phyloP scores from a whole-genome alignment of 2,329 filamentous ascomycete species.

The Endothia cerciana region DNA sequence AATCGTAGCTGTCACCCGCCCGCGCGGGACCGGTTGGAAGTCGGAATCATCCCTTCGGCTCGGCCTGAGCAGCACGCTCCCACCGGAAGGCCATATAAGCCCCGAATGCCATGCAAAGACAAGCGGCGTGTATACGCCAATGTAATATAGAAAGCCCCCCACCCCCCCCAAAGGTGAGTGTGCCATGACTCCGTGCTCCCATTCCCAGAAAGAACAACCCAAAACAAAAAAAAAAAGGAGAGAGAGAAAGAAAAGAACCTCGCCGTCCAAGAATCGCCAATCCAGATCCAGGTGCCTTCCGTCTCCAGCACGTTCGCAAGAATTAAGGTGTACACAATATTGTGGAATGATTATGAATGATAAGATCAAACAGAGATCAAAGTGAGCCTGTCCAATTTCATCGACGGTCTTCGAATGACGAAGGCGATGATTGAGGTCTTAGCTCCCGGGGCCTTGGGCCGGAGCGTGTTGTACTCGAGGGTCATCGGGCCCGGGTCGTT shows the following conservation, averaged over 20 bases:
- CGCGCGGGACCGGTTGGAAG: no score
- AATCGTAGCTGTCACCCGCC: background rate
- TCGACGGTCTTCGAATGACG: background rate
- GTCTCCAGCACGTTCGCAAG: conserved; percentile 4
- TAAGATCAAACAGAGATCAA: background rate
- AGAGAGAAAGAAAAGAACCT: background rate
- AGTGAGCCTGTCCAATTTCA: background rate
- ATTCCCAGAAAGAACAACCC: background rate
- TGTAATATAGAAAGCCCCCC: conserved; percentile 7
- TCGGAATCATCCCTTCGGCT: no score
- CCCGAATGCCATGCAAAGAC: conserved; percentile 12
- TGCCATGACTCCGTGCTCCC: conserved; percentile 10
- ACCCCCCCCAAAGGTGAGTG: no score
- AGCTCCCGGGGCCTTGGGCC: background rate
- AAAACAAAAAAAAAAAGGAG: background rate
- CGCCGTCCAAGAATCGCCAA: conserved; percentile 26
- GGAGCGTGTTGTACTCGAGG: background rate
- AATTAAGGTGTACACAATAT: conserved; percentile 29
- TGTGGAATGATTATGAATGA: conserved; percentile 23
- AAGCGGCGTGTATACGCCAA: background rate
- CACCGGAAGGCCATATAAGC: conserved; percentile 1
- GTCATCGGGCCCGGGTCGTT: no score
- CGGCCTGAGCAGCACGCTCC: background rate
- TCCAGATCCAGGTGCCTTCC: conserved; percentile 16
- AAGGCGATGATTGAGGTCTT: background rate